Percentiles rank a stretch among this genome's conserved stretches.
Conservation (phyloP, 139 green algal genomes). For the Chlamydomonas sp. region DNA sequence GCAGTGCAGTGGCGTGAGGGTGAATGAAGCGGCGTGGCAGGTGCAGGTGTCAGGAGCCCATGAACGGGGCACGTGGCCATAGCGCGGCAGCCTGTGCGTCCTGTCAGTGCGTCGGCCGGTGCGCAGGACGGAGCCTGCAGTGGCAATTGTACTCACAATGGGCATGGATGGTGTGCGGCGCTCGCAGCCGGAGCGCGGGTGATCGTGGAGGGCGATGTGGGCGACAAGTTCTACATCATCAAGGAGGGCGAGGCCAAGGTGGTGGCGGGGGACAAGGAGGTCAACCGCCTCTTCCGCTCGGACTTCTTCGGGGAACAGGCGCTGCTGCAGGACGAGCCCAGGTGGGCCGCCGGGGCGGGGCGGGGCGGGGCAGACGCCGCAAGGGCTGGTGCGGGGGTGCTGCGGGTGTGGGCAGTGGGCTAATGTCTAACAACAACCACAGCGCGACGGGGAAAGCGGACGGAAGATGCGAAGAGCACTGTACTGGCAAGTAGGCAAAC, state of each 20-base stretch:
- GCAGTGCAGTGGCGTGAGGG: too few species aligned
- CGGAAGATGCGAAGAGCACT: too few species aligned
- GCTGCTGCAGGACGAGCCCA: conserved; percentile 82
- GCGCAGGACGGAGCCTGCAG: too few species aligned
- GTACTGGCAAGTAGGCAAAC: too few species aligned
- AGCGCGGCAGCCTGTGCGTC: too few species aligned
- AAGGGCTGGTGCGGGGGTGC: neutral
- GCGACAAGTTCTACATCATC: conserved; percentile 95
- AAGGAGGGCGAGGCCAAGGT: conserved; percentile 77
- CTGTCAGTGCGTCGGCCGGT: too few species aligned
- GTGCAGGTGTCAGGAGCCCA: too few species aligned
- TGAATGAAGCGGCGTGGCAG: too few species aligned
- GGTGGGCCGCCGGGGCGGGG: conserved; percentile 35
- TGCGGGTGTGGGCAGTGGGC: neutral
- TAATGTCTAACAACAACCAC: too few species aligned
- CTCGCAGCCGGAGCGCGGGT: conserved; percentile 32
- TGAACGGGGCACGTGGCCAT: too few species aligned
- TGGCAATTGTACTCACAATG: neutral
- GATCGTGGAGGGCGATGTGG: conserved; percentile 77
- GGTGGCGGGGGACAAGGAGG: conserved; percentile 61
- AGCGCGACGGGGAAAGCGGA: too few species aligned
- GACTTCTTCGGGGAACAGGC: conserved; percentile 95
- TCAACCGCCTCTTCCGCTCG: conserved; percentile 91
- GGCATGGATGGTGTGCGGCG: neutral
- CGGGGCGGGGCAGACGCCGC: neutral